Conservation (phyloP, 768 basidiomycete species). For the Nevesoporus exiguus region DNA sequence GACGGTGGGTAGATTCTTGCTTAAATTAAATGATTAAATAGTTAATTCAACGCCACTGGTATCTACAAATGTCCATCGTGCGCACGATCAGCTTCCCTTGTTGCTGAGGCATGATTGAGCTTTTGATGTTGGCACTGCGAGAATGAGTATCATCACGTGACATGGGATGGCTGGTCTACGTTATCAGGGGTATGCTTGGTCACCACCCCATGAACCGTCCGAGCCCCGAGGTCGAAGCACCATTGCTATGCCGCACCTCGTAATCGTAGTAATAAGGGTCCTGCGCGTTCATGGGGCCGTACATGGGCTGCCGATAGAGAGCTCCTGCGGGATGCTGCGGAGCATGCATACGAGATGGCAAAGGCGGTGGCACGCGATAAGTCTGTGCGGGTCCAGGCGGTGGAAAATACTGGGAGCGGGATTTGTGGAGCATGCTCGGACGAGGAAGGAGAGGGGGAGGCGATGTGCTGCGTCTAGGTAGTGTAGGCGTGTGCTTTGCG, state of each 20-base stretch:
- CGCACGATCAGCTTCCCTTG: too few species aligned
- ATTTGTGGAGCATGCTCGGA: conserved; percentile 5
- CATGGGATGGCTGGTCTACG: too few species aligned
- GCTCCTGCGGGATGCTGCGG: background rate
- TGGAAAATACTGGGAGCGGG: conserved; percentile 18
- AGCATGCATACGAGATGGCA: conserved; percentile 5
- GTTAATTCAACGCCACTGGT: too few species aligned
- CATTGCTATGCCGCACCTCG: background rate
- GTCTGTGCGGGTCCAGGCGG: conserved; percentile 4
- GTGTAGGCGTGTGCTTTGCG: background rate
- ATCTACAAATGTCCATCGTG: too few species aligned
- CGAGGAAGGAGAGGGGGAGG: conserved; percentile 9
- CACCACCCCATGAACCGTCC: conserved; percentile 23
- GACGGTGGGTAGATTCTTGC: too few species aligned
- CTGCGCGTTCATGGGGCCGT: conserved; percentile 7
- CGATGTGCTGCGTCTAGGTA: conserved; percentile 3
- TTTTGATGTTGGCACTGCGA: too few species aligned
- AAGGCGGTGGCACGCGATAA: background rate
- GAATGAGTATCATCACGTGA: too few species aligned
- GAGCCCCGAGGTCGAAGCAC: conserved; percentile 14
- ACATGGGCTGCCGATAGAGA: conserved; percentile 17
- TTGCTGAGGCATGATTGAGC: too few species aligned
- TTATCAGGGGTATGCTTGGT: background rate
- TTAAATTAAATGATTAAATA: too few species aligned
- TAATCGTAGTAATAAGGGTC: conserved; percentile 1